Evolutionary conservation across 148 eudicot species (phyloP).

Genomic region (Salicornia ramosissima): DNA sequence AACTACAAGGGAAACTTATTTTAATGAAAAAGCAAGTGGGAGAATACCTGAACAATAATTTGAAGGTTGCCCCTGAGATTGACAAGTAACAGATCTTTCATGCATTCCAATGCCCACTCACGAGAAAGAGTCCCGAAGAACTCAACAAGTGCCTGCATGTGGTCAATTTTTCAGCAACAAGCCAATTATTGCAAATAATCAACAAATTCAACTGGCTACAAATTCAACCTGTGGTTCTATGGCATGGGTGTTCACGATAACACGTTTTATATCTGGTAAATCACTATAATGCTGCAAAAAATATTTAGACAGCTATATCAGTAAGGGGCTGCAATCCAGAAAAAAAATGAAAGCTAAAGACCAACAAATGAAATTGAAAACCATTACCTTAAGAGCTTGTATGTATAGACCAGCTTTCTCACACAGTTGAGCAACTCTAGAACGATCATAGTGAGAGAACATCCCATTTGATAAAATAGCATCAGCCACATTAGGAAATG

Average conservation of each 20-base stretch:
- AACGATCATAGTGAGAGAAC: constrained; percentile 97
- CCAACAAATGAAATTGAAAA: not conserved
- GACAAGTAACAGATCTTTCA: constrained; percentile 91
- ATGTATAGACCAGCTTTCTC: constrained; percentile 91
- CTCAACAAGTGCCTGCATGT: constrained; percentile 79
- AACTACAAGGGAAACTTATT: too few species aligned
- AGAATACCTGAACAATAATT: constrained; percentile 88
- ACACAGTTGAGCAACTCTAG: constrained; percentile 93
- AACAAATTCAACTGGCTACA: not conserved
- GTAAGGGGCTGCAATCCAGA: not conserved
- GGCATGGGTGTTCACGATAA: constrained; percentile 95
- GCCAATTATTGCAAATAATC: not conserved
- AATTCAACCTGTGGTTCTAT: constrained; percentile 89
- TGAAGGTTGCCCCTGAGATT: constrained; percentile 94
- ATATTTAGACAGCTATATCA: constrained; percentile 1
- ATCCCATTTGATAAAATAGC: constrained; percentile 96
- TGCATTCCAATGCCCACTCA: constrained; percentile 98
- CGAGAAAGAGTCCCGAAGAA: constrained; percentile 91
- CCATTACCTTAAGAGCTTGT: constrained; percentile 77
- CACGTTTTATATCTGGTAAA: constrained; percentile 88
- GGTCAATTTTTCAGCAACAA: constrained; percentile 2
- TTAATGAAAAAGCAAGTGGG: too few species aligned
- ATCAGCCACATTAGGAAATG: constrained; percentile 98
- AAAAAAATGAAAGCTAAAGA: not conserved
- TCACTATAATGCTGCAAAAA: constrained; percentile 80